Evolutionary conservation across 2,329 filamentous ascomycete genomes (phyloP).

Genomic region (Aureobasidium leucospermi): DNA sequence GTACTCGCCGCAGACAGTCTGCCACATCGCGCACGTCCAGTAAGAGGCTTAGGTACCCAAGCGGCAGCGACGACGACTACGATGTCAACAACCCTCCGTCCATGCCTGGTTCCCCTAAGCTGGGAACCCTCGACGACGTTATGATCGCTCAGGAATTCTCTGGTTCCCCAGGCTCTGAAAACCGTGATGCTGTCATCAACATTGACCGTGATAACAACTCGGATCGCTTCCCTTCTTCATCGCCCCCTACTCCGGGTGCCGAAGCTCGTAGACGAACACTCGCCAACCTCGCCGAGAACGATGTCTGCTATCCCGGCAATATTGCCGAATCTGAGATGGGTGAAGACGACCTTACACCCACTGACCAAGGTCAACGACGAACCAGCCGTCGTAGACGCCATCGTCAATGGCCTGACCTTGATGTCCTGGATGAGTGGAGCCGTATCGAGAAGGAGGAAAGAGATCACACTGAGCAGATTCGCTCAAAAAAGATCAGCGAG

Average conservation of each 20-base stretch:
- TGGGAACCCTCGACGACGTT: constrained; percentile 53
- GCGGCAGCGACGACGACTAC: constrained; percentile 36
- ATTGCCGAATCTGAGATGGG: constrained; percentile 66
- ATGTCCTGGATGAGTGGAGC: constrained; percentile 81
- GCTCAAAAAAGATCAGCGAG: constrained; percentile 87
- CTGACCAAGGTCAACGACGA: constrained; percentile 27
- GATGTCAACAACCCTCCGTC: constrained; percentile 62
- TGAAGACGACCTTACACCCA: constrained; percentile 56
- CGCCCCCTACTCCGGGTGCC: constrained; percentile 33
- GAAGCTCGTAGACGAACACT: constrained; percentile 49
- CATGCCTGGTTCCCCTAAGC: constrained; percentile 50
- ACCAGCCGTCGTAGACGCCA: constrained; percentile 50
- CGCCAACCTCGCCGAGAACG: constrained; percentile 63
- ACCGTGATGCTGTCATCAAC: constrained; percentile 43
- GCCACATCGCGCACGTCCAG: constrained; percentile 19
- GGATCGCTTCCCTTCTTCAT: constrained; percentile 28
- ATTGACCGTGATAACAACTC: constrained; percentile 35
- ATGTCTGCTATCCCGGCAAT: constrained; percentile 85
- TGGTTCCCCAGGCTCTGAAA: constrained; percentile 26
- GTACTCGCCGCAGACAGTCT: constrained; percentile 18
- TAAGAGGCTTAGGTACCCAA: constrained; percentile 16
- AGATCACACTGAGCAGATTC: constrained; percentile 61
- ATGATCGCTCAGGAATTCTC: constrained; percentile 62
- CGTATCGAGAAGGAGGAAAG: constrained; percentile 81
- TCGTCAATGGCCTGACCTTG: constrained; percentile 77